A percentile compares a stretch with the other conserved stretches of the same genome.
These are phyloP conservation scores for Hypomyces perniciosus DNA, from an alignment of 2,329 filamentous ascomycete genomes.

Conservation along the genomic window DNA sequence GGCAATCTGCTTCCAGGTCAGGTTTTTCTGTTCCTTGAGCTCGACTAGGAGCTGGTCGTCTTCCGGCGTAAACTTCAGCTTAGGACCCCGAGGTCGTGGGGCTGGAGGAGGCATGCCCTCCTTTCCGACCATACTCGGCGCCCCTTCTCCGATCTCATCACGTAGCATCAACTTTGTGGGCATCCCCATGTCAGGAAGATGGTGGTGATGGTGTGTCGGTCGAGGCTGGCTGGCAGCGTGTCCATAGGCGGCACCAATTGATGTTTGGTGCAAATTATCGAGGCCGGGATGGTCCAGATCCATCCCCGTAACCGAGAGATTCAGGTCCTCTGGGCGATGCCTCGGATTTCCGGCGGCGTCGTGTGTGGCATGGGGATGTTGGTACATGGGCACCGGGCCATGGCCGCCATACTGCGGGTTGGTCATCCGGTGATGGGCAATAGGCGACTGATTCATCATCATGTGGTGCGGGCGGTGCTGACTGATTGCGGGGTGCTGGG, in stretches of 20 bases:
- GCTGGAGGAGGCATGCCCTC: constrained; percentile 83
- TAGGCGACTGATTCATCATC: constrained; percentile 32
- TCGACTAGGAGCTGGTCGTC: constrained; percentile 85
- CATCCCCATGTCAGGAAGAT: constrained; percentile 66
- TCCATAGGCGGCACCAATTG: constrained; percentile 47
- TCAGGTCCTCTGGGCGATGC: neutral
- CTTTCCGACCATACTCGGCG: constrained; percentile 80
- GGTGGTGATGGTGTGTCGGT: constrained; percentile 73
- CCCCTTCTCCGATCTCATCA: constrained; percentile 51
- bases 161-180: constrained; percentile 62
- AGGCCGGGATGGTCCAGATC: constrained; percentile 51
- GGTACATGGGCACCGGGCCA: neutral
- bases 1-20: constrained; percentile 97
- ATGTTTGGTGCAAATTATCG: constrained; percentile 47
- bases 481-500: constrained; percentile 29
- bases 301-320: neutral
- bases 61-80: constrained; percentile 89
- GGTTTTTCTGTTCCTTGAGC: constrained; percentile 87
- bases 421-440: constrained; percentile 2
- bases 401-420: neutral
- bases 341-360: neutral
- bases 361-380: neutral
- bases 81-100: constrained; percentile 73
- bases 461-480: constrained; percentile 43
- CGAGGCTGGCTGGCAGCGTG: constrained; percentile 40